Base-by-base conservation (phyloP, 2,329 filamentous ascomycete species). In the Neopestalotiopsis sp. region DNA sequence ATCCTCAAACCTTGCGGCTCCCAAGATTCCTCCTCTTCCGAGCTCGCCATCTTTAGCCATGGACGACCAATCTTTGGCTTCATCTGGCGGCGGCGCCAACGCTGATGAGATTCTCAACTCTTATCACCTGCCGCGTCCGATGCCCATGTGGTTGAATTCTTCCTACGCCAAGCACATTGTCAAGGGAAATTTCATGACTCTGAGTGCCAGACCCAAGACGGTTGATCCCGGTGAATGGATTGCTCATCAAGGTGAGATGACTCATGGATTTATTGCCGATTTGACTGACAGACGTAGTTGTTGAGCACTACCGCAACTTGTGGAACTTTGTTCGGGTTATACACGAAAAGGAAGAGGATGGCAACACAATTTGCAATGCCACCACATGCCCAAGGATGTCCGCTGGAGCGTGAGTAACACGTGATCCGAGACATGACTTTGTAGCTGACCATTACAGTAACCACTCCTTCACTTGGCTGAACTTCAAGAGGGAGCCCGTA, bases 151-250 rank as follows among this genome's bases (percentile, higher is more conserved):
- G 90, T 89, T 94, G 76, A 91, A 93, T 76, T 87, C 91, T 68
- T 84, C 89, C 71, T 92, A 93, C 78, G 91, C 92, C 67, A 93
- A 92, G 78, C 90, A 97, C 77, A 97, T 97, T 73, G 95, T 98
- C 77, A 97, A 95, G 84, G 95, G 95, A 69, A 98, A 98, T 84
- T 98, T 98, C 79, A 94, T 97, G 91, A 98, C 95, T 12, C 83
- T 98, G 69, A 97, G 95, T 76, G 94, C 94, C 64, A 92, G 95
- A 78, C 95, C 95, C 28, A 95, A 95, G 84, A 95, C 96, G 68
- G 93, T 98, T 60, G 95, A 98, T 77, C 90, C 94, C 78, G 95
- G 94, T 73, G 95, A 98, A 82, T 98, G 95, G 95, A 88, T 98
- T 74, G 95, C 95, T 71, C 94, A 98, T 81, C 95, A 98, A 86